Conservation (phyloP, 768 basidiomycete genomes). For the Suillus variegatus region DNA sequence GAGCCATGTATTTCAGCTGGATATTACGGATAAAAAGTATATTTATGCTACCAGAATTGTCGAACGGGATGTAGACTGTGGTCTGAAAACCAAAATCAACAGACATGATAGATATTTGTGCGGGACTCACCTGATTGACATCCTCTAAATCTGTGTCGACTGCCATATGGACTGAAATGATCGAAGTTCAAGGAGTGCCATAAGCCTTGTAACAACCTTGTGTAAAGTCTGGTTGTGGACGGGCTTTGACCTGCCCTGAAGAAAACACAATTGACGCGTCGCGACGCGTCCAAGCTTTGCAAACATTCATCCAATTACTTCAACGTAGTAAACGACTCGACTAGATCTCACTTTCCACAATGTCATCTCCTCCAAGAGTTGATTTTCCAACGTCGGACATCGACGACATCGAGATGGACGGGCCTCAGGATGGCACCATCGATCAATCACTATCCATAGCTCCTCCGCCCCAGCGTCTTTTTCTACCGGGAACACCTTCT, state of each 20-base stretch:
- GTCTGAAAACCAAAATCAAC: constrained; percentile 25
- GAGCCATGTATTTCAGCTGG: neutral
- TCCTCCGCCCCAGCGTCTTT: constrained; percentile 47
- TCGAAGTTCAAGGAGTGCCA: neutral
- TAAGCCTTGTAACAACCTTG: neutral
- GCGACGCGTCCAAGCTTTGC: constrained; percentile 44
- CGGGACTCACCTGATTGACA: constrained; percentile 25
- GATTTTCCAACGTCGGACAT: constrained; percentile 64
- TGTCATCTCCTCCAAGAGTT: constrained; percentile 67
- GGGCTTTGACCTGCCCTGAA: constrained; percentile 49
- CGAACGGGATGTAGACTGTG: constrained; percentile 29
- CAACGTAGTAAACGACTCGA: constrained; percentile 3
- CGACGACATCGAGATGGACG: constrained; percentile 58
- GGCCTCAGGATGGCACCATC: constrained; percentile 24
- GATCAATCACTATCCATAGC: constrained; percentile 41
- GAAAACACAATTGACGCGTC: constrained; percentile 46
- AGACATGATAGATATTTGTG: neutral
- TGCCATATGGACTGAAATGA: constrained; percentile 13
- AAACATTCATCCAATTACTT: constrained; percentile 11
- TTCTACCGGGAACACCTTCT: constrained; percentile 57
- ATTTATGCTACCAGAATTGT: constrained; percentile 21
- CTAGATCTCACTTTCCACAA: constrained; percentile 21
- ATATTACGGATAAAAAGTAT: neutral
- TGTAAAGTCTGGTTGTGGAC: neutral
- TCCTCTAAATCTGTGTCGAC: constrained; percentile 23